A percentile compares a stretch with the other conserved stretches of the same genome.
Evolutionary conservation across 2,329 filamentous ascomycete species (phyloP).

Genomic region (Exophiala sideris): DNA sequence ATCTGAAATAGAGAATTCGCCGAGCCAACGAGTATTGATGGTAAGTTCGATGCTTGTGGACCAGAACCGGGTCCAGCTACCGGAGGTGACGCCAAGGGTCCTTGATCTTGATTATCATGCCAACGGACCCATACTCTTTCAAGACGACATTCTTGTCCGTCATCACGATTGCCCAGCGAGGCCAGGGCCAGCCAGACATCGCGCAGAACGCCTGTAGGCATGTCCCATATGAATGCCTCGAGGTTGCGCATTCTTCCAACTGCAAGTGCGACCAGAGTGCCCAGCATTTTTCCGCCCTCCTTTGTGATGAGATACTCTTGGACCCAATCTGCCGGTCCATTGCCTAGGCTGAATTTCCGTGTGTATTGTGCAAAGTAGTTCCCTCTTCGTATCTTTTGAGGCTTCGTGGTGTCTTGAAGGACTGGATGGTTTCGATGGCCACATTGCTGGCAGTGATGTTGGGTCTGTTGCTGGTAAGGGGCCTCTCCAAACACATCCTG

Average conservation of each 20-base stretch:
- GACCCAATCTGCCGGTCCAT: conserved; percentile 74
- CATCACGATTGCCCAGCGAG: conserved; percentile 61
- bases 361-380: conserved; percentile 78
- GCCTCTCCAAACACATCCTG: conserved; percentile 58
- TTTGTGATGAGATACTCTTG: conserved; percentile 78
- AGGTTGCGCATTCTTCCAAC: conserved; percentile 78
- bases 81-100: conserved; percentile 37
- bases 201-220: conserved; percentile 78
- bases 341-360: conserved; percentile 79
- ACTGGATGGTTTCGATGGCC: conserved; percentile 33
- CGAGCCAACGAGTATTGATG: conserved; percentile 24
- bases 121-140: conserved; percentile 76
- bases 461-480: conserved; percentile 37
- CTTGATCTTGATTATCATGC: conserved; percentile 67
- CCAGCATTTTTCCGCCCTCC: conserved; percentile 84
- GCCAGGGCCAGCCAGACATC: conserved; percentile 78
- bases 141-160: conserved; percentile 62
- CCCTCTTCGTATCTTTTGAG: conserved; percentile 48
- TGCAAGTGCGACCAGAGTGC: conserved; percentile 73
- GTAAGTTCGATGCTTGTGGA: conserved; percentile 19
- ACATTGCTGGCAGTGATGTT: conserved; percentile 28
- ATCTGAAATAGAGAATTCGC: conserved; percentile 26
- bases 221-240: conserved; percentile 82
- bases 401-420: conserved; percentile 22
- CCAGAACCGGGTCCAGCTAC: conserved; percentile 24